Base-by-base conservation (phyloP, 2,329 filamentous ascomycete genomes). In the Penicillium aurantiogriseum region DNA sequence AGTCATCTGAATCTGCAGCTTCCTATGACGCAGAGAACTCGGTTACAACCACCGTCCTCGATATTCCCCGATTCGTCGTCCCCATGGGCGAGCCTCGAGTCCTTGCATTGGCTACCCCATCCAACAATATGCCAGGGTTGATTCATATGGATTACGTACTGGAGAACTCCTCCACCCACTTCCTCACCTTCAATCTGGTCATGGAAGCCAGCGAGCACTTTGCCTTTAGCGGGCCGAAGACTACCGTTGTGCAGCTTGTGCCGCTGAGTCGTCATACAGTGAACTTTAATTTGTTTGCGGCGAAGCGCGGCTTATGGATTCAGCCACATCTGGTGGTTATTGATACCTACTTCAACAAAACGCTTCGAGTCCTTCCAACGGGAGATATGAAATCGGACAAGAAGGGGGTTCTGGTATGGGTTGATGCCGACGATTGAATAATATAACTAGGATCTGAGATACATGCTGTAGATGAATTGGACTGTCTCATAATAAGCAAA, bases 181-280 rank as follows among this genome's bases (percentile, higher is more conserved):
- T 96, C 75, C 83, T 99, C 49, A 96, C 92, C 0, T 99, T 99
- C 76, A 92, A 90, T 31, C 75, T 97, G 48, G 86, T 82, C 27
- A 96, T 99, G 92, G 93, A 99, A 66, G 89, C 92, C 3, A 93
- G 86, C 71, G 91, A 96, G 63, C 85, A 91, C 52, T 97, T 97
- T 75, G 93, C 92, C 0, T 97, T 99, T 74, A 92, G 90, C 8
- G 94, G 94, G 0, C 81, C 90, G 2, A 97, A 97, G 77, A 83
- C 89, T 63, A 87, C 86, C 13, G 88, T 88, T 1, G 67, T 97
- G 51, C 91, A 94, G 69, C 78, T 97, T 42, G 83, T 96, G 45
- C 94, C 94, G 0, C 79, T 96, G 61, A 92, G 90, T 58, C 80
- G 92, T 58, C 82, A 90, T 46, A 83, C 81, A 0, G 81, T 91